These are phyloP conservation scores for Teratosphaeriaceae sp. DNA, from an alignment of 2,329 filamentous ascomycete genomes.

Conservation along the genomic window DNA sequence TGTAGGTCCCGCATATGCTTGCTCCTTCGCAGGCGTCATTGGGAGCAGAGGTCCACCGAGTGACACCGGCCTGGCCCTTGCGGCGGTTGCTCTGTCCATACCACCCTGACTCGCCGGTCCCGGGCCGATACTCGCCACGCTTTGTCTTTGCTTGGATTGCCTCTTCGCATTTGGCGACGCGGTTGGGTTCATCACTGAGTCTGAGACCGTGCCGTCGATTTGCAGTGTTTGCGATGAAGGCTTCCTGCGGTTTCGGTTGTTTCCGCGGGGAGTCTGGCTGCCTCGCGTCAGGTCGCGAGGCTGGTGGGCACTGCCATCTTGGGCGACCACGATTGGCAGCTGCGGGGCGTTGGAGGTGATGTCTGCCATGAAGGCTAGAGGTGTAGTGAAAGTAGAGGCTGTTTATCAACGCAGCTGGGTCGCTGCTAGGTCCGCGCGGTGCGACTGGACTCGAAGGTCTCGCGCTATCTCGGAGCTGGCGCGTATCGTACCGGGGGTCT, in stretches of 20 bases:
- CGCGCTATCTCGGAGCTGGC: slow-evolving; percentile 17
- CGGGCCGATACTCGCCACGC: slow-evolving; percentile 5
- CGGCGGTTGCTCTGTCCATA: slow-evolving; percentile 15
- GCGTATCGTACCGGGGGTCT: slow-evolving; percentile 17
- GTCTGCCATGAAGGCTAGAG: neutral
- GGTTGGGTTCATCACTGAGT: slow-evolving; percentile 17
- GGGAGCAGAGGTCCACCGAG: slow-evolving; percentile 37
- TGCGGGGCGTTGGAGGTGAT: neutral
- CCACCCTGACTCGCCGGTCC: slow-evolving; percentile 14
- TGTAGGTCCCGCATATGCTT: slow-evolving; percentile 81
- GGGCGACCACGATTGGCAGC: slow-evolving; percentile 1
- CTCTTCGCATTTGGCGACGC: slow-evolving; percentile 18
- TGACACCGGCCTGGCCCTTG: slow-evolving; percentile 33
- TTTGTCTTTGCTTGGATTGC: slow-evolving; percentile 17
- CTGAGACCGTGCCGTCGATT: slow-evolving; percentile 21
- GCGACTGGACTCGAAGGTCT: too few species aligned
- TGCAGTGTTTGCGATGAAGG: slow-evolving; percentile 10
- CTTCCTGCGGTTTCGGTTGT: slow-evolving; percentile 19
- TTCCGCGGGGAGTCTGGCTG: slow-evolving; percentile 15
- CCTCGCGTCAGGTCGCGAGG: slow-evolving; percentile 5
- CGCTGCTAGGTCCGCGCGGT: too few species aligned
- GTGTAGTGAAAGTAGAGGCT: slow-evolving; percentile 8
- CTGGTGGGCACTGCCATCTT: slow-evolving; percentile 1
- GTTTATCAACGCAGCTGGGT: too few species aligned
- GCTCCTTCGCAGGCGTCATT: slow-evolving; percentile 38